phyloP scores from a whole-genome alignment of 345 rosid species.

The Acer campestre region DNA sequence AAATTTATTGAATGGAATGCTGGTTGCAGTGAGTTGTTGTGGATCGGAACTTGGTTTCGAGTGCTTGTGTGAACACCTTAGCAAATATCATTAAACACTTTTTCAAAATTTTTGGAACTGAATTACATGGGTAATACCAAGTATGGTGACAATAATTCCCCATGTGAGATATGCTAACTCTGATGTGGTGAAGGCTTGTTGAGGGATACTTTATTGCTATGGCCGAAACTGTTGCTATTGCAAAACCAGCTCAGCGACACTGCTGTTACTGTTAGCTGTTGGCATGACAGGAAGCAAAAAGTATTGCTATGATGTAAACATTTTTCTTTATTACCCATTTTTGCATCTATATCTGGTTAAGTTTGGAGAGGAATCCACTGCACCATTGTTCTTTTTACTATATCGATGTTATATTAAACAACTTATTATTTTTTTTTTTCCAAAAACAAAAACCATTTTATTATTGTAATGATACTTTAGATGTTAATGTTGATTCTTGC shows the following conservation, averaged over 20 bases:
- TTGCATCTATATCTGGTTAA: too few species aligned
- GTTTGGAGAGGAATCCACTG: background rate
- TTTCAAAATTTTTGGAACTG: background rate
- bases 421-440: too few species aligned
- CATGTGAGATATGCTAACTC: background rate
- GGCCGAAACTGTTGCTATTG: background rate
- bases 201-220: background rate
- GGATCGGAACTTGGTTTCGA: background rate
- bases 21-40: background rate
- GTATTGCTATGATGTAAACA: background rate
- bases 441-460: too few species aligned
- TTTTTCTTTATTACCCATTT: background rate
- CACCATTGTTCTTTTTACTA: background rate
- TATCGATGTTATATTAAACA: too few species aligned
- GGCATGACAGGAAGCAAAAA: background rate
- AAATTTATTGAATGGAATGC: background rate
- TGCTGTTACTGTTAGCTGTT: background rate
- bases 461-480: background rate
- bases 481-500: background rate
- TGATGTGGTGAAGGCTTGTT: background rate
- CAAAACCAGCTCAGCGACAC: background rate
- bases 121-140: background rate
- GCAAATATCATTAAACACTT: background rate
- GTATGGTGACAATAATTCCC: background rate
- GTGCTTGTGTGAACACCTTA: background rate